phyloP scores from a whole-genome alignment of 2,329 filamentous ascomycete species.

The Venturia carpophila region DNA sequence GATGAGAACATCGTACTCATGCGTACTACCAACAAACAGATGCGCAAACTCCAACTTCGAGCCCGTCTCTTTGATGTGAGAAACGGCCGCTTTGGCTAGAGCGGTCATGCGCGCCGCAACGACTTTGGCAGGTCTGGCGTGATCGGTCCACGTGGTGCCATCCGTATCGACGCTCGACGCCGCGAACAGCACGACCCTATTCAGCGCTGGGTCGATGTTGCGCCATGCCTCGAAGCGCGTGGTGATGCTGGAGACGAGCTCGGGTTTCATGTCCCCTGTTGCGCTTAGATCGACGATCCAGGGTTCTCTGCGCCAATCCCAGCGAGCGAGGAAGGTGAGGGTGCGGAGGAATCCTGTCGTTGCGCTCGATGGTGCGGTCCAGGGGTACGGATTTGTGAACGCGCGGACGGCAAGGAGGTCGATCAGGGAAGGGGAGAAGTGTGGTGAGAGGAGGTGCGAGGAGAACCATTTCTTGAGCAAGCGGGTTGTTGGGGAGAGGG shows the following conservation, averaged over 20 bases:
- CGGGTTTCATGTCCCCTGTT: slow-evolving; percentile 42
- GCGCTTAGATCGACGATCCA: slow-evolving; percentile 63
- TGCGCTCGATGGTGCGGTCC: slow-evolving; percentile 66
- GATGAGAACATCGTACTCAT: slow-evolving; percentile 82
- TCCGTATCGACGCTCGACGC: slow-evolving; percentile 71
- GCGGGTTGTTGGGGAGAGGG: slow-evolving; percentile 74
- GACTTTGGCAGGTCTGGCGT: slow-evolving; percentile 63
- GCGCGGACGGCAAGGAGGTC: slow-evolving; percentile 72
- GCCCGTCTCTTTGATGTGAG: slow-evolving; percentile 43
- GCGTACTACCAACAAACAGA: slow-evolving; percentile 65
- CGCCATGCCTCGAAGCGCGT: slow-evolving; percentile 77
- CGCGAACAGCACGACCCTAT: slow-evolving; percentile 70
- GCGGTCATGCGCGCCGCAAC: slow-evolving; percentile 76
- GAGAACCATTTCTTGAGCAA: slow-evolving; percentile 86
- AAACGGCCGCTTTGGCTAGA: slow-evolving; percentile 65
- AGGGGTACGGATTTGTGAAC: slow-evolving; percentile 77
- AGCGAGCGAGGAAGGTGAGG: slow-evolving; percentile 69
- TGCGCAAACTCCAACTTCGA: slow-evolving; percentile 38
- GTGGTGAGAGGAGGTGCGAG: slow-evolving; percentile 67
- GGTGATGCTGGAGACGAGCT: slow-evolving; percentile 55
- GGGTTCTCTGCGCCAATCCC: slow-evolving; percentile 85
- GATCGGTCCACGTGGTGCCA: slow-evolving; percentile 73
- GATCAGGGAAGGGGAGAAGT: slow-evolving; percentile 69
- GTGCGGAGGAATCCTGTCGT: slow-evolving; percentile 76
- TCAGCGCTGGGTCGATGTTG: slow-evolving; percentile 81